phyloP scores from a whole-genome alignment of 2,329 filamentous ascomycete species.

The Penicillium sp. region DNA sequence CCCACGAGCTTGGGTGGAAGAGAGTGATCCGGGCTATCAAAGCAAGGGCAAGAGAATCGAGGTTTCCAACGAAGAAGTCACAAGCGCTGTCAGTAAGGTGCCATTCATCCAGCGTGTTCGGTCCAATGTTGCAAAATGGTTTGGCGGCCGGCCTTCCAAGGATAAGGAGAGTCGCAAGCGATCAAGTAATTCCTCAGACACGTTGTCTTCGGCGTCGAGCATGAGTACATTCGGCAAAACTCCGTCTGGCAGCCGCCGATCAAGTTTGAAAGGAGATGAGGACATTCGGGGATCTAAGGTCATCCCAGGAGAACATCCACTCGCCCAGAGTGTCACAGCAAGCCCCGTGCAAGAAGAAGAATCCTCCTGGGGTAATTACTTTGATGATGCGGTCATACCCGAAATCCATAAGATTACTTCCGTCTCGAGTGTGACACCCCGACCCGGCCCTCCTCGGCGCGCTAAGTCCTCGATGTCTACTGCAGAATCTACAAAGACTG shows the following conservation, averaged over 20 bases:
- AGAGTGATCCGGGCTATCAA: slow-evolving; percentile 79
- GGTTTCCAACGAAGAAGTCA: slow-evolving; percentile 87
- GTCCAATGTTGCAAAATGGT: slow-evolving; percentile 70
- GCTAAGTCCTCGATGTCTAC: slow-evolving; percentile 46
- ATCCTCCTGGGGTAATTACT: slow-evolving; percentile 39
- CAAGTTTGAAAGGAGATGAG: slow-evolving; percentile 61
- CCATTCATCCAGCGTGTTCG: slow-evolving; percentile 82
- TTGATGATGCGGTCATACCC: slow-evolving; percentile 21
- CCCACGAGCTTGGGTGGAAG: slow-evolving; percentile 80
- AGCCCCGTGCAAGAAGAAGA: slow-evolving; percentile 59
- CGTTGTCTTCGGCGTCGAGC: slow-evolving; percentile 54
- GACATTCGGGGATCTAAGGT: slow-evolving; percentile 53
- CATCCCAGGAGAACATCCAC: slow-evolving; percentile 65
- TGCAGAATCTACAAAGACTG: slow-evolving; percentile 47
- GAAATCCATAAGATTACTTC: slow-evolving; percentile 10
- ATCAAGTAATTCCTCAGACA: slow-evolving; percentile 56
- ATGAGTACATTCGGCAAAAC: slow-evolving; percentile 57
- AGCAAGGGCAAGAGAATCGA: slow-evolving; percentile 83
- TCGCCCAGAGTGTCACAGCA: slow-evolving; percentile 71
- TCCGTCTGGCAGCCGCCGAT: slow-evolving; percentile 49
- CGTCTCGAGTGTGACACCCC: slow-evolving; percentile 24
- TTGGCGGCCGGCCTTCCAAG: slow-evolving; percentile 43
- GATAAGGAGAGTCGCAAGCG: slow-evolving; percentile 48
- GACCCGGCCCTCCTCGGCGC: slow-evolving; percentile 42
- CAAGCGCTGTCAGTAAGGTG: slow-evolving; percentile 83